These are phyloP conservation scores for Ustilago hordei DNA, from an alignment of 1,284 basidiomycete species.

Conservation along the genomic window DNA sequence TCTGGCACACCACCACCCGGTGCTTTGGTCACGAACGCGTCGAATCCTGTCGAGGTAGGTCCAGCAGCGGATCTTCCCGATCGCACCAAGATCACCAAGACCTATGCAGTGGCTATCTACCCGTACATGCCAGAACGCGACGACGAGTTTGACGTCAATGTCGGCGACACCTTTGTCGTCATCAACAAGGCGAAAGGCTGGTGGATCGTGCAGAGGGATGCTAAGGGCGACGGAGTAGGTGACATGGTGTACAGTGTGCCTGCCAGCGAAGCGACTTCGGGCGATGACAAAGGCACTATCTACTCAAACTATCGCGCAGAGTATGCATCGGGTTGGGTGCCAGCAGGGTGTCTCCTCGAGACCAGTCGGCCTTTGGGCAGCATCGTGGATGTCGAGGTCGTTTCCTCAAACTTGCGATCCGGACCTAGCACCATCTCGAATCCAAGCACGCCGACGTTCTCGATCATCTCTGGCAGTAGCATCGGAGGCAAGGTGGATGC, in stretches of 20 bases:
- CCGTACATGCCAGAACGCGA: constrained; percentile 96
- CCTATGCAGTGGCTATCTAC: constrained; percentile 90
- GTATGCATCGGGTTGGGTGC: constrained; percentile 69
- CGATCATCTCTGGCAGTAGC: constrained; percentile 7
- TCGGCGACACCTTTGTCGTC: constrained; percentile 83
- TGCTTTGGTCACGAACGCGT: constrained; percentile 25
- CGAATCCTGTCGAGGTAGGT: constrained; percentile 48
- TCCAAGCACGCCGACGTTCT: constrained; percentile 43
- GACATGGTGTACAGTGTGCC: constrained; percentile 78
- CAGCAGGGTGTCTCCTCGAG: constrained; percentile 86
- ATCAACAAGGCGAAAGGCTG: constrained; percentile 93
- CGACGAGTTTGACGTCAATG: constrained; percentile 96
- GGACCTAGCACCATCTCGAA: constrained; percentile 41
- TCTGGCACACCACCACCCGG: constrained; percentile 37
- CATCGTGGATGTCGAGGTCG: constrained; percentile 63
- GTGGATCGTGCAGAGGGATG: constrained; percentile 97
- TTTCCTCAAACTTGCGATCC: constrained; percentile 7
- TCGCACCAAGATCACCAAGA: constrained; percentile 31
- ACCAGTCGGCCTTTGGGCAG: constrained; percentile 72
- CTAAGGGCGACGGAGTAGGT: constrained; percentile 79
- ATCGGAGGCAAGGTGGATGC: constrained; percentile 21
- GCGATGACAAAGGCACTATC: constrained; percentile 42
- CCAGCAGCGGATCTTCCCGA: constrained; percentile 54
- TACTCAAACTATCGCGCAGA: constrained; percentile 43
- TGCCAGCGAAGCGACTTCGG: constrained; percentile 74